Base-by-base conservation (phyloP, 306 rosid genomes). In the Myrica gale region DNA sequence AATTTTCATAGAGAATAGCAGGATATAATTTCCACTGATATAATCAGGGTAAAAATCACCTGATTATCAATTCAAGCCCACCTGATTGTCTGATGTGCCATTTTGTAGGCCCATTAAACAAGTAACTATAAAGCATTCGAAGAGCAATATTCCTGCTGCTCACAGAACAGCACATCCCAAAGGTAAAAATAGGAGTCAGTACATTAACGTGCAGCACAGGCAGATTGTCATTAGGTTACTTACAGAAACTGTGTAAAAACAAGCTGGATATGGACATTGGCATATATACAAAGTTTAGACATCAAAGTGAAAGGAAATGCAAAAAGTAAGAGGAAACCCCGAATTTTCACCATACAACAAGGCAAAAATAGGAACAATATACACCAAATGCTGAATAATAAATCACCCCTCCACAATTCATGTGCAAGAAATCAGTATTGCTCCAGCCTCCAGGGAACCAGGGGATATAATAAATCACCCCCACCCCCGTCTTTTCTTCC, bases 131-230 rank as follows among this genome's bases (percentile, higher is more conserved):
- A 3, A 48, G 52, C 21, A 13, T 52, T 16, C 4, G 26, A 19
- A 55, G 21, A 55, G 61, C 61, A 19, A 55, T 3, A 11, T 12
- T 55, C 61, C 32, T 55, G 7, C 20, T 52, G 52, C 19, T 55
- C 61, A n/a, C 61, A 55, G 7, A 55, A 26, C 8, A 4, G 4
- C 9, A 7, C 7, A 53, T 53, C 57, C 21, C 57, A 13, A 17
- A 13, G 3, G 20, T 53, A 53, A 12, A 53, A 53, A 53, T 53
- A 26, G 32, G n/a, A 20, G 73, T 79, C 69, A 84, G 76, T 72
- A 73, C 63, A 81, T 57, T 68, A 73, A 48, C 71, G 76, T 20
- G 15, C 72, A 55, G 58, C 55, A 47, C 8, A 51, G 19, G 55
- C 4, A 60, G 20, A 81, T 21, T 13, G 48, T 43, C 65, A 46